phyloP scores from a whole-genome alignment of 441 rosid species.

The Pelargonium fulgidum region DNA sequence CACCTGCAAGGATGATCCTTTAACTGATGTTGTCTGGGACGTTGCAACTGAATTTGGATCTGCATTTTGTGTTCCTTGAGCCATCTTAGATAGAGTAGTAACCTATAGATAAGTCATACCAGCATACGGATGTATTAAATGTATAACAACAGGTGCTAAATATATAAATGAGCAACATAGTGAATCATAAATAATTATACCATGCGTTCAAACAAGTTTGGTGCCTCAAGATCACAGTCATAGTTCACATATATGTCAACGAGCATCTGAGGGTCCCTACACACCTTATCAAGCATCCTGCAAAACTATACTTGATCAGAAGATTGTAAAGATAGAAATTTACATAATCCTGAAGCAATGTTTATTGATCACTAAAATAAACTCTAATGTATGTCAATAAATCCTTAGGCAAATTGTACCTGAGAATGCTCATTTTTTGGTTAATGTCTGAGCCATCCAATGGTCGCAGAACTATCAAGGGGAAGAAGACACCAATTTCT shows the following conservation, averaged over 20 bases:
- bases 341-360: slow-evolving; percentile 13
- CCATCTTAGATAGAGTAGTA: slow-evolving; percentile 76
- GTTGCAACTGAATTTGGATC: slow-evolving; percentile 75
- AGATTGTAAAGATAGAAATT: slow-evolving; percentile 12
- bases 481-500: slow-evolving; percentile 96
- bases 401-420: slow-evolving; percentile 44
- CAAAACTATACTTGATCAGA: slow-evolving; percentile 28
- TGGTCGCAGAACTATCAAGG: slow-evolving; percentile 84
- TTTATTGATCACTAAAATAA: slow-evolving; percentile 13
- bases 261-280: slow-evolving; percentile 97
- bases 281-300: slow-evolving; percentile 97
- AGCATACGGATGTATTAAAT: slow-evolving; percentile 19
- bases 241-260: slow-evolving; percentile 97
- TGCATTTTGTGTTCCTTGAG: slow-evolving; percentile 86
- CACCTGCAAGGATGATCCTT: slow-evolving; percentile 95
- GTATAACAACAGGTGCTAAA: slow-evolving; percentile 10
- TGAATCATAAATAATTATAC: slow-evolving; percentile 33
- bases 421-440: slow-evolving; percentile 86
- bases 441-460: slow-evolving; percentile 76
- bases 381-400: slow-evolving; percentile 21
- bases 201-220: slow-evolving; percentile 99
- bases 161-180: slow-evolving; percentile 10
- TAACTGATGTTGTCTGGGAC: slow-evolving; percentile 69
- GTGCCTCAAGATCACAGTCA: slow-evolving; percentile 98
- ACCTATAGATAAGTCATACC: slow-evolving; percentile 46